phyloP scores from a whole-genome alignment of 805 yeast genomes.

The Barnettozyma salicaria region DNA sequence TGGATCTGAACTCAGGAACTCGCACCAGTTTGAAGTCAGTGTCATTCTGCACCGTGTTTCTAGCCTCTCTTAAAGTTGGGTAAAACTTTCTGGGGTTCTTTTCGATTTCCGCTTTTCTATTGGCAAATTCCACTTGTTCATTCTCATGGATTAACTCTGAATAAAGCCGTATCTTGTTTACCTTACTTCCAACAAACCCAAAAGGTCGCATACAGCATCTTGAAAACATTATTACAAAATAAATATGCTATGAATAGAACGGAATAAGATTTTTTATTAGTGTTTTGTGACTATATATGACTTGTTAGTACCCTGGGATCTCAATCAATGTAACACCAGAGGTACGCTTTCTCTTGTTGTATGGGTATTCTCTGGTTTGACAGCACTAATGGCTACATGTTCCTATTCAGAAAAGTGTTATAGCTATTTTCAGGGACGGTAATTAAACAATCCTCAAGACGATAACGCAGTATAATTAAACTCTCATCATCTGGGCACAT shows the following conservation, averaged over 20 bases:
- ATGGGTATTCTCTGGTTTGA: neutral
- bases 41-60: slow-evolving; percentile 7
- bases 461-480: slow-evolving; percentile 28
- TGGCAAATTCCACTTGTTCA: slow-evolving; percentile 22
- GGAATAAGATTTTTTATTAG: no score
- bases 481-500: slow-evolving; percentile 18
- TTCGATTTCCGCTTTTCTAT: slow-evolving; percentile 19
- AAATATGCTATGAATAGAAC: neutral
- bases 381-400: neutral
- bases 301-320: slow-evolving; percentile 3
- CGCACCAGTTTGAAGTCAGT: slow-evolving; percentile 17
- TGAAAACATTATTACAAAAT: slow-evolving; percentile 1
- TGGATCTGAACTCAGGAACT: slow-evolving; percentile 34
- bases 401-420: slow-evolving; percentile 6
- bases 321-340: no score
- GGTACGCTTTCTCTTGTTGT: no score
- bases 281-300: slow-evolving; percentile 4
- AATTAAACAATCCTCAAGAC: slow-evolving; percentile 30
- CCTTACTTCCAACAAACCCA: neutral
- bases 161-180: neutral
- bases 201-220: neutral
- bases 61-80: slow-evolving; percentile 19
- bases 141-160: slow-evolving; percentile 14
- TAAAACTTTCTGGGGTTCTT: slow-evolving; percentile 17
- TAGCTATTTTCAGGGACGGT: slow-evolving; percentile 29